Conservation (phyloP, 2,329 filamentous ascomycete species). For the Blastomyces parvus region DNA sequence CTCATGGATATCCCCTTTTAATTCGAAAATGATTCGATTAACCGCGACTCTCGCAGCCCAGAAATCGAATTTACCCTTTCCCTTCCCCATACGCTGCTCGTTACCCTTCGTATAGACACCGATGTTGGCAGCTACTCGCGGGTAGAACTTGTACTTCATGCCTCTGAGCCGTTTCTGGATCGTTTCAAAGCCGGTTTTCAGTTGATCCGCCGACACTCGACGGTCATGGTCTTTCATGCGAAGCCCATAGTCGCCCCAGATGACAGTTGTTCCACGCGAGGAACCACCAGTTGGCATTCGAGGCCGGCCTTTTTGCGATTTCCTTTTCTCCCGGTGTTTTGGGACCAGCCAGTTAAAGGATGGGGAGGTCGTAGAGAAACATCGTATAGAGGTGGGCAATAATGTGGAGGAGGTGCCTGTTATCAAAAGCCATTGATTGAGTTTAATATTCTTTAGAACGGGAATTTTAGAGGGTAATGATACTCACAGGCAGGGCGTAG, state of each 20-base stretch:
- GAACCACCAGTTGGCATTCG: constrained; percentile 86
- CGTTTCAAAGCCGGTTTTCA: constrained; percentile 87
- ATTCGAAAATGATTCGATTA: constrained; percentile 83
- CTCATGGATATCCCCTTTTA: constrained; percentile 88
- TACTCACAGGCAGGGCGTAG: constrained; percentile 29
- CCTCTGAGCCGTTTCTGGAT: constrained; percentile 83
- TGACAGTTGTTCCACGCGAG: constrained; percentile 82
- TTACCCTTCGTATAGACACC: constrained; percentile 94
- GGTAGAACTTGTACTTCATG: constrained; percentile 86
- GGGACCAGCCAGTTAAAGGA: constrained; percentile 71
- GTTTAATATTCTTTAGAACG: not conserved
- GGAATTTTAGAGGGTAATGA: not conserved
- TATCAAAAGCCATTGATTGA: constrained; percentile 19
- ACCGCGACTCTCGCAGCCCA: constrained; percentile 88
- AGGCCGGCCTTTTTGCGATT: constrained; percentile 78
- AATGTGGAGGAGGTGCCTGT: constrained; percentile 13
- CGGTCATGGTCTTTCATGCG: constrained; percentile 91
- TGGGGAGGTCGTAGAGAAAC: constrained; percentile 62
- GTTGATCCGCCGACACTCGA: constrained; percentile 72
- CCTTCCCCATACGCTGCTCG: constrained; percentile 98
- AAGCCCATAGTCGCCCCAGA: constrained; percentile 93
- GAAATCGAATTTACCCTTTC: constrained; percentile 93
- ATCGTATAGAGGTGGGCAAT: constrained; percentile 41
- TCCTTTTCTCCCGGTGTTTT: constrained; percentile 68
- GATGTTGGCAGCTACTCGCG: constrained; percentile 81